Percentiles rank a stretch among this genome's conserved stretches.
phyloP scores from a whole-genome alignment of 345 rosid genomes.

The Melaleuca quinquenervia region DNA sequence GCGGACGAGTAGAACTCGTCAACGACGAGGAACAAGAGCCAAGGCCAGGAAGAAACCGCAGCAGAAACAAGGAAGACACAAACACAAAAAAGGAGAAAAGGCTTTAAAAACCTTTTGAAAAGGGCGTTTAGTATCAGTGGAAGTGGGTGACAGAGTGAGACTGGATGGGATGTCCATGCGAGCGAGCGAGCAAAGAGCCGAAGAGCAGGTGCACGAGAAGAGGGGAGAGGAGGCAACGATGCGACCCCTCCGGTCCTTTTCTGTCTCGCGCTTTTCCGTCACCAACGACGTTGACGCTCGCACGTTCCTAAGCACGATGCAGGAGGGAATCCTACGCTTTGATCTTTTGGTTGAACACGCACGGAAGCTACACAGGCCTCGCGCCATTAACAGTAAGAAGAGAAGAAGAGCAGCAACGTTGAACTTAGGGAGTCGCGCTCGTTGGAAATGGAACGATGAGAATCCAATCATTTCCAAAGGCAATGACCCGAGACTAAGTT shows the following conservation, averaged over 20 bases:
- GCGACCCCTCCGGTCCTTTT: neutral
- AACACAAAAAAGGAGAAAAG: neutral
- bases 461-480: neutral
- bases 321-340: neutral
- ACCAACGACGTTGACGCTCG: neutral
- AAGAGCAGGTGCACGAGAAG: neutral
- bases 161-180: neutral
- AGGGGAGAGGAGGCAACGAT: neutral
- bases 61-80: neutral
- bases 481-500: neutral
- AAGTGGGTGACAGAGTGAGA: neutral
- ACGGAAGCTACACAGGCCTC: neutral
- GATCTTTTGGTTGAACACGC: neutral
- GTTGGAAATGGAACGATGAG: neutral
- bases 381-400: neutral
- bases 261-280: neutral
- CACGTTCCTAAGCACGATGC: neutral
- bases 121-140: neutral
- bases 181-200: neutral
- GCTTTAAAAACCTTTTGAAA: neutral
- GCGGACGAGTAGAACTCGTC: neutral
- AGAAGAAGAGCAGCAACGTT: neutral
- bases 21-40: too few species aligned
- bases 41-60: neutral
- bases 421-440: neutral